Evolutionary conservation across 1,284 basidiomycete species (phyloP), one percentile per base, ranked within the genome.

Genomic region (Trametes pubescens): DNA sequence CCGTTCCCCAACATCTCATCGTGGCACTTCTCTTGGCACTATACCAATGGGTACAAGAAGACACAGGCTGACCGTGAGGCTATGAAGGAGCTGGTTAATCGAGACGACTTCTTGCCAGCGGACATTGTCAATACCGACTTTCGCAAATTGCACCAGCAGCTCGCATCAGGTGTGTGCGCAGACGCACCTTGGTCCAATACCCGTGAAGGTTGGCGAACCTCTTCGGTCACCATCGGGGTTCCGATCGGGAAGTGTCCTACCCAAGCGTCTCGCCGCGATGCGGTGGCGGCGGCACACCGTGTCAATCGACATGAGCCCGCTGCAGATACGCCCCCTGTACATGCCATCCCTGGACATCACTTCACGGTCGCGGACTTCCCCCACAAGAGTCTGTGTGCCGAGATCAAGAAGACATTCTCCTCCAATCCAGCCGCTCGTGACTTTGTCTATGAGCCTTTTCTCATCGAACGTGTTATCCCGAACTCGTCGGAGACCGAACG

Each of bases 1-100:
- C 71, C 69, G 2, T 72, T 68, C 49, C 71, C 70, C 35, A 73
- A 71, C 48, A 29, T 69, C 29, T 64, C 64, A 4, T 24, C 67
- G 6, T 72, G 57, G 47, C 61, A 60, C 7, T 59, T 65, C 34
- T 53, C 62, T 13, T 43, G 49, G 16, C 68, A 68, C 53, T 58
- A 56, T 44, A 68, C 69, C 61, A 38, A 49, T 1, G 61, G 57
- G 8, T 46, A 38, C 16, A 66, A 64, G 54, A 70, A 69, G 59
- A 63, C 67, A 16, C 57, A 58, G 54, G 51, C 29, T 22, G 65
- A 69, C 21, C 65, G 64, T 8, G 61, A 66, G 14, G 60, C 49
- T 0, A 43, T 70, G n/a, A 51, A 65, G 26, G 22, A 38, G 1
- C 34, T 67, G n/a, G 6, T 67, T 32, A 37, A 34, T 0, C 63